Conservation (phyloP, 2,329 filamentous ascomycete species). For the Penicillium sumatraense region DNA sequence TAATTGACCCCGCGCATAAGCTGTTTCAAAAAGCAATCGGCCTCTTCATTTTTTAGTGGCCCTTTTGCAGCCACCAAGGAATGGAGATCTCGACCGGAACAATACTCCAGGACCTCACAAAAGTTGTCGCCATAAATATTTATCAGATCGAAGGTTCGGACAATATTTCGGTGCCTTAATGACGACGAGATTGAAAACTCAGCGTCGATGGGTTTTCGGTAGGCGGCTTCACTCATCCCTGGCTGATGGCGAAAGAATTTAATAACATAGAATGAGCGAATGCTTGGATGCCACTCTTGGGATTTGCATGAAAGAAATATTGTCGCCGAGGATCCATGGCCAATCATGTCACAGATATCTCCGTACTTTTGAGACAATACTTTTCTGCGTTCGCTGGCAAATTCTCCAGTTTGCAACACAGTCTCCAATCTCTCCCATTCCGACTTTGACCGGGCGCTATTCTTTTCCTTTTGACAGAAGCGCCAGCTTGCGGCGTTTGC, state of each 20-base stretch:
- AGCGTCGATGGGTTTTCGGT: slow-evolving; percentile 85
- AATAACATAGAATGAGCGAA: slow-evolving; percentile 66
- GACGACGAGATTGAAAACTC: slow-evolving; percentile 94
- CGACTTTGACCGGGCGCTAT: background rate
- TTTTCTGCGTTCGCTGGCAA: slow-evolving; percentile 1
- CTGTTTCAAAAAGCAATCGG: slow-evolving; percentile 92
- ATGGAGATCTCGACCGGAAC: slow-evolving; percentile 84
- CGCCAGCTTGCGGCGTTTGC: slow-evolving; percentile 1
- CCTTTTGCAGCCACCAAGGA: slow-evolving; percentile 79
- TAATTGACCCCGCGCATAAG: slow-evolving; percentile 93
- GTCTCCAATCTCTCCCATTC: background rate
- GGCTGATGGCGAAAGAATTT: slow-evolving; percentile 75
- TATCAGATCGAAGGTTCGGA: slow-evolving; percentile 86
- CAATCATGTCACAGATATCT: slow-evolving; percentile 53
- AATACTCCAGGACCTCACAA: slow-evolving; percentile 95
- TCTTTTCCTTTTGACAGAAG: background rate
- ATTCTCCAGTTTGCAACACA: background rate
- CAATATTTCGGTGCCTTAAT: slow-evolving; percentile 85
- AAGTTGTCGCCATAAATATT: slow-evolving; percentile 76
- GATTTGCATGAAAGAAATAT: slow-evolving; percentile 84
- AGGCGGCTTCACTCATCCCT: slow-evolving; percentile 68
- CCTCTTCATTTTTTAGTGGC: slow-evolving; percentile 73
- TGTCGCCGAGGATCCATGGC: slow-evolving; percentile 87
- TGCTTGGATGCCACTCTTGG: slow-evolving; percentile 6
- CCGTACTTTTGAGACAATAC: slow-evolving; percentile 7